Conservation (phyloP, 1,139 yeast genomes). For the Neolecta irregularis region DNA sequence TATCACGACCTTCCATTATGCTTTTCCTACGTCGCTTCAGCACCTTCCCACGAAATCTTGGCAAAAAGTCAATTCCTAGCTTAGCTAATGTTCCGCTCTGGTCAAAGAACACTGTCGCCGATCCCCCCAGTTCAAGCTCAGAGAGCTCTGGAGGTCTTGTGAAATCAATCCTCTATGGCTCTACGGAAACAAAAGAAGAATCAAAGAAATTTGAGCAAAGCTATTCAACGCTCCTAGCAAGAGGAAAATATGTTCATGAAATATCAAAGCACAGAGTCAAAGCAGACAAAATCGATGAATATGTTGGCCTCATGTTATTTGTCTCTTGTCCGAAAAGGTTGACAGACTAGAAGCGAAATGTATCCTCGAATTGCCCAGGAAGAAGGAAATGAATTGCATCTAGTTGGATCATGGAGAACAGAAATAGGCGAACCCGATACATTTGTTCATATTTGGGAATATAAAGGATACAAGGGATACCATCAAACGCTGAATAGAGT, state of each 20-base stretch:
- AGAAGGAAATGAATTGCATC: constrained; percentile 23
- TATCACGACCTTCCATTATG: too few species aligned
- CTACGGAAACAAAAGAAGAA: too few species aligned
- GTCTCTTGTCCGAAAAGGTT: not conserved
- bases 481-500: constrained; percentile 26
- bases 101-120: too few species aligned
- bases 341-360: constrained; percentile 18
- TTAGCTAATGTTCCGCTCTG: too few species aligned
- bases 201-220: too few species aligned
- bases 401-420: constrained; percentile 31
- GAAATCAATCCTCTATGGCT: too few species aligned
- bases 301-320: constrained; percentile 22
- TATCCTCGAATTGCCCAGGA: constrained; percentile 26
- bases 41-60: too few species aligned
- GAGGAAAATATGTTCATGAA: constrained; percentile 32
- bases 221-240: constrained; percentile 25
- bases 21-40: too few species aligned
- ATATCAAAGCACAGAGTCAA: constrained; percentile 26
- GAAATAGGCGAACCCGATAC: constrained; percentile 29
- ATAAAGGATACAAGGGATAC: constrained; percentile 30
- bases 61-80: too few species aligned
- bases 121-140: too few species aligned
- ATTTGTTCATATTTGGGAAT: constrained; percentile 30
- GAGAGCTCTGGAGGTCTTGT: too few species aligned
- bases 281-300: constrained; percentile 26